Conservation (phyloP, 768 basidiomycete genomes). For the Leccinellum luteum region DNA sequence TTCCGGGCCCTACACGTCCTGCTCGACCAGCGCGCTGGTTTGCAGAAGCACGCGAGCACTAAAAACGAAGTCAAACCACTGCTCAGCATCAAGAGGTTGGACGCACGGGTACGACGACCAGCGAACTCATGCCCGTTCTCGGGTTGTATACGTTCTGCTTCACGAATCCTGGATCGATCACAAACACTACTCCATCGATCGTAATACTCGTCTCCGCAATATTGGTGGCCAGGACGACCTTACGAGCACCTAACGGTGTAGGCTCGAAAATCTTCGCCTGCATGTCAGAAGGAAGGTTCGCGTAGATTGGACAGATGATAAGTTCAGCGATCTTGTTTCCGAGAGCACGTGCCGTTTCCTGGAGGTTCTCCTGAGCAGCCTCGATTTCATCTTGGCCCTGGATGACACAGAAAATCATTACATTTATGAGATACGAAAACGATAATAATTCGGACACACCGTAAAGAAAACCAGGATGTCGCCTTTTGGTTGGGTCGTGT, state of each 20-base stretch:
- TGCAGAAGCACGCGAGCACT: slow-evolving; percentile 97
- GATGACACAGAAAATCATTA: slow-evolving; percentile 6
- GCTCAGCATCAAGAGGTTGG: background rate
- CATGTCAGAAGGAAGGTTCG: slow-evolving; percentile 99
- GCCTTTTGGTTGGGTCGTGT: slow-evolving; percentile 96
- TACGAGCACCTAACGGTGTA: slow-evolving; percentile 92
- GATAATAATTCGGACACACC: slow-evolving; percentile 43
- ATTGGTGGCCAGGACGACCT: slow-evolving; percentile 97
- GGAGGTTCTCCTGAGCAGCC: slow-evolving; percentile 91
- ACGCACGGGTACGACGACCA: slow-evolving; percentile 91
- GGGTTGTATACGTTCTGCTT: slow-evolving; percentile 99
- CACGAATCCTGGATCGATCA: slow-evolving; percentile 98
- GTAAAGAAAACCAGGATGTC: slow-evolving; percentile 98
- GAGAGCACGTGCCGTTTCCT: slow-evolving; percentile 91
- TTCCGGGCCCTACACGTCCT: slow-evolving; percentile 96
- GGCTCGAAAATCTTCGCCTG: slow-evolving; percentile 99
- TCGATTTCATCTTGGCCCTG: slow-evolving; percentile 99
- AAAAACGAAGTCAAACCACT: background rate
- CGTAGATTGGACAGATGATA: slow-evolving; percentile 96
- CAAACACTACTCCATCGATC: slow-evolving; percentile 98
- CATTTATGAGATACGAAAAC: background rate
- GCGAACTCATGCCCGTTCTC: slow-evolving; percentile 95
- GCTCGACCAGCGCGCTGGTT: slow-evolving; percentile 97
- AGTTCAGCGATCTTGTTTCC: slow-evolving; percentile 96
- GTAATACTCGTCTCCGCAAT: slow-evolving; percentile 99